phyloP scores from a whole-genome alignment of 2,329 filamentous ascomycete genomes.

The Stromatinia cepivora region DNA sequence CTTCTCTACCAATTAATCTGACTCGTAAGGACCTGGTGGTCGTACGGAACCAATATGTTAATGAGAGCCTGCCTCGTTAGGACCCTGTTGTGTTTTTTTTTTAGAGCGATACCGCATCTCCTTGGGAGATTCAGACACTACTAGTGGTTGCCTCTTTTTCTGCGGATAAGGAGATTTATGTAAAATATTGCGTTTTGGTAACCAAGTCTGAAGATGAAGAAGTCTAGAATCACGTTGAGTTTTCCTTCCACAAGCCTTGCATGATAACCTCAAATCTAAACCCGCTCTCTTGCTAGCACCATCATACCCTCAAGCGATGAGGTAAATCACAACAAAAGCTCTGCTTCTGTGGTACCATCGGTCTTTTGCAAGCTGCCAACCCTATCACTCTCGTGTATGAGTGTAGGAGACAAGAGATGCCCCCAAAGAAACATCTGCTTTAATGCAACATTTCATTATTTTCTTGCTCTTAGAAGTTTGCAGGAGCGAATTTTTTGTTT shows the following conservation, averaged over 20 bases:
- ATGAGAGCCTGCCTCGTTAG: background rate
- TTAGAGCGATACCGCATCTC: background rate
- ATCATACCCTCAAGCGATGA: background rate
- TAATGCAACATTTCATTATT: background rate
- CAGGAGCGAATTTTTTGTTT: accelerated
- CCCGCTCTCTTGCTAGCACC: too few species aligned
- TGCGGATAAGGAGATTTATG: background rate
- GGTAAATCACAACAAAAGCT: background rate
- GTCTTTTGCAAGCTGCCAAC: background rate
- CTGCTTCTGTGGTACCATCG: background rate
- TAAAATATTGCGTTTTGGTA: background rate
- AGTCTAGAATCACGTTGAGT: background rate
- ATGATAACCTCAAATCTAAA: background rate
- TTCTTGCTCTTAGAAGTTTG: background rate
- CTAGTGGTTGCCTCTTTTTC: too few species aligned
- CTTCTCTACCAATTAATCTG: too few species aligned
- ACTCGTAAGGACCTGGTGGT: background rate
- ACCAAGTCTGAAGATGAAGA: background rate
- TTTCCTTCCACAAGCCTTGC: background rate
- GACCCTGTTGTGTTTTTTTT: background rate
- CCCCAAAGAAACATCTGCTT: background rate
- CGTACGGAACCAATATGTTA: too few species aligned
- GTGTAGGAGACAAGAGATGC: background rate
- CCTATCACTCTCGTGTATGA: background rate
- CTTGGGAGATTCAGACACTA: background rate